phyloP scores from a whole-genome alignment of 2,329 filamentous ascomycete species.

The Phialophora macrospora region DNA sequence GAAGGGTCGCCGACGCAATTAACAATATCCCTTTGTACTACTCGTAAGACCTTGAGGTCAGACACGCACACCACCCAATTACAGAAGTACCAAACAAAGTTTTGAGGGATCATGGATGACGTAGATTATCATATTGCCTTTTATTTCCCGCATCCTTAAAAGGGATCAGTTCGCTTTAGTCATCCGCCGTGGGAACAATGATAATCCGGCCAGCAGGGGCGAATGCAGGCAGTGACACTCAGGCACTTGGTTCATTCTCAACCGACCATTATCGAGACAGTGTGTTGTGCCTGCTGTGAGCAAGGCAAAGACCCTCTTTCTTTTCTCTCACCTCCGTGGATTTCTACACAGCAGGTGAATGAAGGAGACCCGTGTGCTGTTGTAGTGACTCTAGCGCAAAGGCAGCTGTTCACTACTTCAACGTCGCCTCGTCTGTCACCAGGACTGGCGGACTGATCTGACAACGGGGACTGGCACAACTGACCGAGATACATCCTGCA shows the following conservation, averaged over 20 bases:
- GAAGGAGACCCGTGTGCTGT: background rate
- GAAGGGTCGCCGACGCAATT: background rate
- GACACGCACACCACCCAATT: background rate
- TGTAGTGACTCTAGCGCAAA: background rate
- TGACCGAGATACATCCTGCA: background rate
- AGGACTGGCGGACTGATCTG: background rate
- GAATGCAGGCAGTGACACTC: background rate
- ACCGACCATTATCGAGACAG: background rate
- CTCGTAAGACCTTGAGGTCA: background rate
- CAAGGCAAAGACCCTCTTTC: slow-evolving; percentile 1
- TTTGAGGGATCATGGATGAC: background rate
- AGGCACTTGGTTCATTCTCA: background rate
- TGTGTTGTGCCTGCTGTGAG: slow-evolving; percentile 5
- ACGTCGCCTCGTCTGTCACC: background rate
- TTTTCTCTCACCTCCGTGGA: background rate
- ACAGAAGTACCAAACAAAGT: background rate
- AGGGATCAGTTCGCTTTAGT: background rate
- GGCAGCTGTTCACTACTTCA: slow-evolving; percentile 4
- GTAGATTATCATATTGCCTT: background rate
- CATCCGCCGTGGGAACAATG: slow-evolving; percentile 2
- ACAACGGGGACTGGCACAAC: background rate
- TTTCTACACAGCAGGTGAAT: background rate
- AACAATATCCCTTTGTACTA: background rate
- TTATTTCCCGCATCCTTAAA: background rate
- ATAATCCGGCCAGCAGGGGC: slow-evolving; percentile 5